These are phyloP conservation scores for Paramyrothecium sp. DNA, from an alignment of 2,329 filamentous ascomycete genomes.

Conservation along the genomic window DNA sequence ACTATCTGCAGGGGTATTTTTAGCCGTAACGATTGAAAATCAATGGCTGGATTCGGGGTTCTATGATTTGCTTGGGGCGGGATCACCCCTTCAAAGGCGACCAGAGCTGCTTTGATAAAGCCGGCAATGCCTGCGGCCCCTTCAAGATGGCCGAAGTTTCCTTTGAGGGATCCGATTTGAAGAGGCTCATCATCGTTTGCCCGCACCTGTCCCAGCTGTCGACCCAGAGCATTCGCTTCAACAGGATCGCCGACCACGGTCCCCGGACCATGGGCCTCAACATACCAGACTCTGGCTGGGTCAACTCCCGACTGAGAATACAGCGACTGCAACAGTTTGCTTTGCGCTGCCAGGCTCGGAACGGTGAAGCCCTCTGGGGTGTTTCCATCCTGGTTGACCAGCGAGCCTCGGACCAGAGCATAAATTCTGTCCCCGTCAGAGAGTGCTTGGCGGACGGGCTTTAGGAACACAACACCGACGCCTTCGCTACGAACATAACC, in stretches of 20 bases:
- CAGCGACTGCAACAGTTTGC: conserved; percentile 22
- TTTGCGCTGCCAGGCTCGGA: conserved; percentile 22
- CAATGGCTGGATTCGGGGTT: too few species aligned
- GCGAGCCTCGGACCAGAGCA: conserved; percentile 36
- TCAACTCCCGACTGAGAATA: conserved; percentile 7
- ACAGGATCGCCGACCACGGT: conserved; percentile 45
- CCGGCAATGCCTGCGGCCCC: too few species aligned
- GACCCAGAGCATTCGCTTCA: conserved; percentile 22
- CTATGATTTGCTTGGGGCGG: too few species aligned
- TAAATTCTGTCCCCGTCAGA: conserved; percentile 49
- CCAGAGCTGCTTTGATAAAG: too few species aligned
- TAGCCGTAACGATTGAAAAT: too few species aligned
- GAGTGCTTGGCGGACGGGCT: conserved; percentile 44
- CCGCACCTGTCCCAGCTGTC: not conserved
- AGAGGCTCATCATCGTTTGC: not conserved
- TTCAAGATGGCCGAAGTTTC: too few species aligned
- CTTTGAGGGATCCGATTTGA: too few species aligned
- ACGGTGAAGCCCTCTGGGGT: conserved; percentile 19
- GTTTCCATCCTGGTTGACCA: conserved; percentile 31
- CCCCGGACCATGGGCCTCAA: conserved; percentile 48
- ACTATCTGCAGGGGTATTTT: too few species aligned
- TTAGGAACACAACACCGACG: conserved; percentile 41
- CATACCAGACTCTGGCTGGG: conserved; percentile 18
- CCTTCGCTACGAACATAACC: conserved; percentile 54
- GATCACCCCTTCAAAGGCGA: too few species aligned